Conservation (phyloP, 192 early-diverging fungal species). For the Glomus cerebriforme region DNA sequence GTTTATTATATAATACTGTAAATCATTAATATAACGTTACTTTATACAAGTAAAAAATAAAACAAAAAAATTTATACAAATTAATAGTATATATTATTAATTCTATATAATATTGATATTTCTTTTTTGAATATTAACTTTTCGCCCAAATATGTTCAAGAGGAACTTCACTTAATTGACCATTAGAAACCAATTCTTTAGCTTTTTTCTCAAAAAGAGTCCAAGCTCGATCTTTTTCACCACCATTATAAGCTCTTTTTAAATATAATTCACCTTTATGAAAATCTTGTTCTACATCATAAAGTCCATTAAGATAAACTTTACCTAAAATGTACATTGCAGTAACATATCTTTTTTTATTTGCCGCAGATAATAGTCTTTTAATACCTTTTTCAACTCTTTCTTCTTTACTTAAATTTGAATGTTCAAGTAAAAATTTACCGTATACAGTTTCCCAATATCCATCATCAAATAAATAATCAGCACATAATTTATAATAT, state of each 20-base stretch:
- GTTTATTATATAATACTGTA: too few relatives aligned
- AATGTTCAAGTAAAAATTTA: neutral
- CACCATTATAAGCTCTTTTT: neutral
- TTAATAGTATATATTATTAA: too few relatives aligned
- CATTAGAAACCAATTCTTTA: neutral
- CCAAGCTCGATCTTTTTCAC: neutral
- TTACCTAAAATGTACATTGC: neutral
- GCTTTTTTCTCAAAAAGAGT: neutral
- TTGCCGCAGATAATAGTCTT: neutral
- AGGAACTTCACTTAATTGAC: neutral
- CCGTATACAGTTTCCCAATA: neutral
- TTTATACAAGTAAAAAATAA: too few relatives aligned
- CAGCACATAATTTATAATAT: neutral
- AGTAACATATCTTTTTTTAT: neutral
- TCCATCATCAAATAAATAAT: neutral
- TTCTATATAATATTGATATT: too few relatives aligned
- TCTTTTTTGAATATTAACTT: neutral
- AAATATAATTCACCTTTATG: neutral
- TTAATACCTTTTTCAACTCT: neutral
- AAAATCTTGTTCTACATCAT: neutral
- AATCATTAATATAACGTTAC: too few relatives aligned
- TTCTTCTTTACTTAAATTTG: neutral
- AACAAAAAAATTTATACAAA: too few relatives aligned
- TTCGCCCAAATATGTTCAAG: neutral
- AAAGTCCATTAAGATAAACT: neutral